These are phyloP conservation scores for Coccinonectria pachysandricola DNA, from an alignment of 2,329 filamentous ascomycete species.

Conservation along the genomic window DNA sequence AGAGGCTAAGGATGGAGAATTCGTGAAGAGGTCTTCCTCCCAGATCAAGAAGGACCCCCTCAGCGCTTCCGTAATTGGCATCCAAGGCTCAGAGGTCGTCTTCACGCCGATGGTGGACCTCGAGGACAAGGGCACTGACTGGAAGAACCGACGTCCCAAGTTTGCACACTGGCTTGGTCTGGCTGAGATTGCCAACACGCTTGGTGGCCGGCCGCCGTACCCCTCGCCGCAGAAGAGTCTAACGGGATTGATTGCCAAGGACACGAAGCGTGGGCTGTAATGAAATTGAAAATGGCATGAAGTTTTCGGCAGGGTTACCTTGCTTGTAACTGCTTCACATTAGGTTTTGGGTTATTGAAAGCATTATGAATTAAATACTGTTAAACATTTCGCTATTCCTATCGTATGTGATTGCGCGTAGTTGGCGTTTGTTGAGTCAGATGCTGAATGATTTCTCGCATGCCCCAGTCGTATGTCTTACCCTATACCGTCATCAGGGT, in stretches of 20 bases:
- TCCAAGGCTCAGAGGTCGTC: conserved; percentile 81
- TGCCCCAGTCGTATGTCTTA: too few relatives aligned
- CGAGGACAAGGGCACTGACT: conserved; percentile 82
- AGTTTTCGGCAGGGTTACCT: conserved; percentile 4
- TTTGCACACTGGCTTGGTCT: conserved; percentile 76
- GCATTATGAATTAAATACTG: conserved; percentile 1
- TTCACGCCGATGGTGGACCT: conserved; percentile 74
- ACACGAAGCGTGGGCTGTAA: conserved; percentile 44
- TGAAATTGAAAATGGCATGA: conserved; percentile 3
- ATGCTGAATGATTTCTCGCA: too few relatives aligned
- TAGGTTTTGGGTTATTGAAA: conserved; percentile 1
- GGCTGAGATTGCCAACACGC: conserved; percentile 71
- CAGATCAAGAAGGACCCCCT: conserved; percentile 64
- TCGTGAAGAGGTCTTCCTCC: conserved; percentile 52
- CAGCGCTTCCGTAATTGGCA: conserved; percentile 77
- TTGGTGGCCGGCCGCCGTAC: conserved; percentile 61
- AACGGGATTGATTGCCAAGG: conserved; percentile 46
- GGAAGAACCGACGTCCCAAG: conserved; percentile 78
- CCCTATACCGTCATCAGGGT: too few relatives aligned
- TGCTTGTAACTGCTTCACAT: conserved; percentile 1
- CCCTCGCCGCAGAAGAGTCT: conserved; percentile 38
- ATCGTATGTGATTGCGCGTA: too few relatives aligned
- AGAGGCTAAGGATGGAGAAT: too few relatives aligned
- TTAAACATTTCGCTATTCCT: too few relatives aligned
- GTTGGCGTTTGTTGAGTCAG: too few relatives aligned